phyloP scores from a whole-genome alignment of 352 stramenopile species.

The Elongisporangium senticosum region DNA sequence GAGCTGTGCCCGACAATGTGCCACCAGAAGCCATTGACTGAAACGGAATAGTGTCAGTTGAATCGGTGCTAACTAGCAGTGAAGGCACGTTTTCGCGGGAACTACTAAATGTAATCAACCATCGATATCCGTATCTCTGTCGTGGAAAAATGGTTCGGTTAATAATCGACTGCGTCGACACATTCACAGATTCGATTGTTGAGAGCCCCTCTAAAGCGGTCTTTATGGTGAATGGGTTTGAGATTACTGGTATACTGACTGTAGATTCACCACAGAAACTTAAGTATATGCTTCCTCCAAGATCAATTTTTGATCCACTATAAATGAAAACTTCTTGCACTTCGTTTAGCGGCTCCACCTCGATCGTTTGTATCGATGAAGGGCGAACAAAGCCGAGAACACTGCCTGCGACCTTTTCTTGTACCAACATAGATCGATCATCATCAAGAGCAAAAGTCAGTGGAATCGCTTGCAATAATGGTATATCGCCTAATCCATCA shows the following conservation, averaged over 20 bases:
- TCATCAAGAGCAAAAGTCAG: constrained; percentile 2
- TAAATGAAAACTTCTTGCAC: constrained; percentile 76
- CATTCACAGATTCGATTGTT: constrained; percentile 41
- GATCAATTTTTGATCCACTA: constrained; percentile 45
- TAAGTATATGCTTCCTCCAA: constrained; percentile 46
- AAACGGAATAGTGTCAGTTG: constrained; percentile 22
- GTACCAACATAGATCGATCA: constrained; percentile 8
- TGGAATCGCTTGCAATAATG: constrained; percentile 17
- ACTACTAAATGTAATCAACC: constrained; percentile 54
- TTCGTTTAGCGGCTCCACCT: constrained; percentile 27
- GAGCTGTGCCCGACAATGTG: constrained; percentile 43
- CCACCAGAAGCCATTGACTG: constrained; percentile 44
- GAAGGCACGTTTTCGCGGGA: constrained; percentile 26
- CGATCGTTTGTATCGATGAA: constrained; percentile 16
- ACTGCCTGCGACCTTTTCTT: constrained; percentile 24
- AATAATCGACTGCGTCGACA: constrained; percentile 26
- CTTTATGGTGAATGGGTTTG: constrained; percentile 37
- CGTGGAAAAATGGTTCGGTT: constrained; percentile 21
- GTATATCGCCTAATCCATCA: constrained; percentile 44
- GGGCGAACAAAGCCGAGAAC: constrained; percentile 17
- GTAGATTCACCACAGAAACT: constrained; percentile 66
- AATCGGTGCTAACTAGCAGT: constrained; percentile 43
- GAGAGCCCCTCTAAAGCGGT: constrained; percentile 60
- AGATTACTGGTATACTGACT: constrained; percentile 28
- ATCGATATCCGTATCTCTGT: constrained; percentile 58